These are phyloP conservation scores for Phaeoacremonium minimum DNA, from an alignment of 2,329 filamentous ascomycete genomes.

Conservation along the genomic window DNA sequence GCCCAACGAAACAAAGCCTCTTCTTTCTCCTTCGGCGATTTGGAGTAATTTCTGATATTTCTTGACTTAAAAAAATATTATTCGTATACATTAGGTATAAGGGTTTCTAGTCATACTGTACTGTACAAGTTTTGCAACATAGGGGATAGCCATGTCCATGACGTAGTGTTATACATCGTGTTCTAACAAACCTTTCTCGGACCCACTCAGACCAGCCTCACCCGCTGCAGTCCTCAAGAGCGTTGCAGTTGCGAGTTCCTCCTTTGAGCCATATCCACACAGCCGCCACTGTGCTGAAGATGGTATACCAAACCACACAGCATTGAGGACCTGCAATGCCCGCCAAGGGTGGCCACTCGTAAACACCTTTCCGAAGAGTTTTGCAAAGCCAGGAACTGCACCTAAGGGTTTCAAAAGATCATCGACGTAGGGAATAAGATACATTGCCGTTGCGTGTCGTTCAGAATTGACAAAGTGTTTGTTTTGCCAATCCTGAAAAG, in stretches of 20 bases:
- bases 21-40: too few species aligned
- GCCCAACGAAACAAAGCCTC: too few species aligned
- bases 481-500: constrained; percentile 18
- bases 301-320: constrained; percentile 29
- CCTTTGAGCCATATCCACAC: constrained; percentile 22
- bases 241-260: constrained; percentile 23
- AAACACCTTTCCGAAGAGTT: constrained; percentile 19
- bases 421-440: constrained; percentile 25
- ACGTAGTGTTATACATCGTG: too few species aligned
- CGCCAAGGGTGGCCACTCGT: constrained; percentile 17
- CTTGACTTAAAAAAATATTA: too few species aligned
- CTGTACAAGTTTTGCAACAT: too few species aligned
- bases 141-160: too few species aligned
- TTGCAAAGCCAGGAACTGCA: constrained; percentile 21
- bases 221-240: constrained; percentile 20
- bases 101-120: too few species aligned
- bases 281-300: constrained; percentile 28
- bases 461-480: constrained; percentile 22
- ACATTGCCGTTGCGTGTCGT: constrained; percentile 21
- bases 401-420: constrained; percentile 24
- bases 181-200: too few species aligned
- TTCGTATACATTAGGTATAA: too few species aligned
- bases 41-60: too few species aligned
- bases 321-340: constrained; percentile 20
- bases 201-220: too few species aligned